Evolutionary conservation across 2,329 filamentous ascomycete genomes (phyloP).

Genomic region (Nectriaceae sp.): DNA sequence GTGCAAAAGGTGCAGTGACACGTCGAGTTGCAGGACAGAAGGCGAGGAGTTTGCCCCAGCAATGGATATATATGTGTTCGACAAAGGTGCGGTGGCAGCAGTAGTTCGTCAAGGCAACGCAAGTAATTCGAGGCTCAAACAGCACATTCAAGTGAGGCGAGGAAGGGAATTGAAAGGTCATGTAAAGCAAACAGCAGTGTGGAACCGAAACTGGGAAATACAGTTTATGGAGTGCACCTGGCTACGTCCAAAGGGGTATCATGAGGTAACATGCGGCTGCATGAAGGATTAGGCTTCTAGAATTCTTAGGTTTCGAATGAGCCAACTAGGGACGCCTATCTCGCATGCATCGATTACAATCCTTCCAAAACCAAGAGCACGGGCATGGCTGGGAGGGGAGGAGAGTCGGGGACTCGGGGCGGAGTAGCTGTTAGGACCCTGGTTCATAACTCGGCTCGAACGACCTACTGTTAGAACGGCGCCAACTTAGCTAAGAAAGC

Average conservation of each 20-base stretch:
- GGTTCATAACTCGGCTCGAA: neutral
- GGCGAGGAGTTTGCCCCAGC: neutral
- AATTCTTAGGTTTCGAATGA: slow-evolving; percentile 16
- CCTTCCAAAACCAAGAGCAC: neutral
- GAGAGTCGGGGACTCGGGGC: neutral
- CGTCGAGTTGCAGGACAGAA: neutral
- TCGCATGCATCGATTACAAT: neutral
- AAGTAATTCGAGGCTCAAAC: slow-evolving; percentile 29
- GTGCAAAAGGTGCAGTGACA: slow-evolving; percentile 11
- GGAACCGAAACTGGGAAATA: slow-evolving; percentile 23
- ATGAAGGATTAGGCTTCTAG: slow-evolving; percentile 23
- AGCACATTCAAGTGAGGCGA: slow-evolving; percentile 30
- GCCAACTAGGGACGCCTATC: slow-evolving; percentile 4
- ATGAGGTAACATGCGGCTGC: slow-evolving; percentile 1
- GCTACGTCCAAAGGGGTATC: slow-evolving; percentile 18
- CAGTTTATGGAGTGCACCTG: slow-evolving; percentile 2
- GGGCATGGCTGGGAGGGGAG: neutral
- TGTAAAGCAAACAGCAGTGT: slow-evolving; percentile 20
- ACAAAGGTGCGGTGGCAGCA: neutral
- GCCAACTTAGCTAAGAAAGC: neutral
- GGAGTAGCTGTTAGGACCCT: neutral
- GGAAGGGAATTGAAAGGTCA: slow-evolving; percentile 24
- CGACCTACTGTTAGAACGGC: neutral
- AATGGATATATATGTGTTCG: slow-evolving; percentile 2
- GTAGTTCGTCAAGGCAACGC: slow-evolving; percentile 2